A percentile compares a stretch with the other conserved stretches of the same genome.
Evolutionary conservation across 2,329 filamentous ascomycete species (phyloP).

Genomic region (Colletotrichum scovillei): DNA sequence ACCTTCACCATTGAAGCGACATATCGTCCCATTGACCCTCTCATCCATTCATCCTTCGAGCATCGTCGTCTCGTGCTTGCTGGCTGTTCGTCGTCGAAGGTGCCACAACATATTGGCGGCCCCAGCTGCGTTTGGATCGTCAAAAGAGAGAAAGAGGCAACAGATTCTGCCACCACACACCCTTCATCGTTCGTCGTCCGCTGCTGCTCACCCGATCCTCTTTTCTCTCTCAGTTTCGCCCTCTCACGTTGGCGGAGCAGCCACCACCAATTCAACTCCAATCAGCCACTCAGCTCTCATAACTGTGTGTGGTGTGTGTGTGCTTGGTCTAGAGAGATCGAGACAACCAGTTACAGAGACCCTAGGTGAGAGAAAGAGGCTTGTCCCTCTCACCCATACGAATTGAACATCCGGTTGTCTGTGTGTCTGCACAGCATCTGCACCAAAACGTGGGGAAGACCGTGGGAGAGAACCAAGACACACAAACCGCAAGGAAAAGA

Average conservation of each 20-base stretch:
- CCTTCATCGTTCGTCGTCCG: slow-evolving; percentile 2
- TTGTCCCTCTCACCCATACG: neutral
- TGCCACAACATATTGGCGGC: slow-evolving; percentile 4
- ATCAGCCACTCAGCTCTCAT: neutral
- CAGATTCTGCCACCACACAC: slow-evolving; percentile 1
- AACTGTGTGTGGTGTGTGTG: neutral
- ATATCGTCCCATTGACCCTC: neutral
- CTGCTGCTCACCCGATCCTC: slow-evolving; percentile 10
- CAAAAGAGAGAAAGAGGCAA: neutral
- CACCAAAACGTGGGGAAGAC: slow-evolving; percentile 24
- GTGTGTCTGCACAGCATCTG: slow-evolving; percentile 14
- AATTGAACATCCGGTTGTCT: neutral
- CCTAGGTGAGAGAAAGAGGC: neutral
- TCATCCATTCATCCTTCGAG: neutral
- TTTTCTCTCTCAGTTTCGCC: slow-evolving; percentile 1
- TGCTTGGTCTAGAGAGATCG: neutral
- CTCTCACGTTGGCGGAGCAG: slow-evolving; percentile 9
- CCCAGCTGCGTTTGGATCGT: neutral
- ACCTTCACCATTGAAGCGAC: neutral
- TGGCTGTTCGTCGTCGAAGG: neutral
- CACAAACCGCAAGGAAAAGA: neutral
- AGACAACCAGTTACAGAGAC: neutral
- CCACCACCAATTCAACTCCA: neutral
- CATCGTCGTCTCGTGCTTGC: neutral
- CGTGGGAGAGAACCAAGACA: neutral